Percentiles rank a stretch among this genome's conserved stretches.
These are phyloP conservation scores for Colletotrichum higginsianum DNA, from an alignment of 2,329 filamentous ascomycete genomes.

Conservation along the genomic window DNA sequence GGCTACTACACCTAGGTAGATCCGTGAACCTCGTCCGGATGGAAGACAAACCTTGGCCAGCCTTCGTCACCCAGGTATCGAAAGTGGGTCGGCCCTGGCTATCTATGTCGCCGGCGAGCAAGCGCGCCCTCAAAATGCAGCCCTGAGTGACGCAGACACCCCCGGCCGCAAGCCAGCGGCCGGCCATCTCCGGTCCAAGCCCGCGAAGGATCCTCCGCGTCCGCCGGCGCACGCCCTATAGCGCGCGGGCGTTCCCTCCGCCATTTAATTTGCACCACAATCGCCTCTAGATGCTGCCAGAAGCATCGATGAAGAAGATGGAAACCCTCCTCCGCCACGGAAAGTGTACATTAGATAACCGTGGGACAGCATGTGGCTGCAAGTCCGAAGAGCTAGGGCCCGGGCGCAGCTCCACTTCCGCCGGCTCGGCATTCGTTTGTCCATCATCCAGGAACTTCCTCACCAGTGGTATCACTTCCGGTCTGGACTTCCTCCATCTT, in stretches of 20 bases:
- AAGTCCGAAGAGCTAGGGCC: too few relatives aligned
- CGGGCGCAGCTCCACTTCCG: too few relatives aligned
- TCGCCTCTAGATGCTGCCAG: not conserved
- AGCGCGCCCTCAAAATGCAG: not conserved
- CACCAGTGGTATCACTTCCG: too few relatives aligned
- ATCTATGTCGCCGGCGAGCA: not conserved
- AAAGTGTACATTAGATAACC: too few relatives aligned
- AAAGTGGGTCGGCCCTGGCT: too few relatives aligned
- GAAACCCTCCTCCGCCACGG: too few relatives aligned
- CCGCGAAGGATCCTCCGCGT: not conserved
- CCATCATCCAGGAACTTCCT: too few relatives aligned
- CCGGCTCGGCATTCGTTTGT: too few relatives aligned
- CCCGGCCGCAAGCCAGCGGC: not conserved
- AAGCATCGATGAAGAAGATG: not conserved
- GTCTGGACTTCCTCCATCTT: too few relatives aligned
- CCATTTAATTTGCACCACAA: not conserved
- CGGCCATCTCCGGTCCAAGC: not conserved
- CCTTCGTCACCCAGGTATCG: not conserved
- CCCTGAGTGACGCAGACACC: not conserved
- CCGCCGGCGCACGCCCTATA: not conserved
- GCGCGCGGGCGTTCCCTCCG: not conserved
- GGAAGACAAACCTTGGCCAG: not conserved
- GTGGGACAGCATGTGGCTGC: too few relatives aligned
- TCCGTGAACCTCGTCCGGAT: not conserved
- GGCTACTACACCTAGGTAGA: too few relatives aligned